These are phyloP conservation scores for Hirschioporus abietinus DNA, from an alignment of 768 basidiomycete species.

Conservation along the genomic window DNA sequence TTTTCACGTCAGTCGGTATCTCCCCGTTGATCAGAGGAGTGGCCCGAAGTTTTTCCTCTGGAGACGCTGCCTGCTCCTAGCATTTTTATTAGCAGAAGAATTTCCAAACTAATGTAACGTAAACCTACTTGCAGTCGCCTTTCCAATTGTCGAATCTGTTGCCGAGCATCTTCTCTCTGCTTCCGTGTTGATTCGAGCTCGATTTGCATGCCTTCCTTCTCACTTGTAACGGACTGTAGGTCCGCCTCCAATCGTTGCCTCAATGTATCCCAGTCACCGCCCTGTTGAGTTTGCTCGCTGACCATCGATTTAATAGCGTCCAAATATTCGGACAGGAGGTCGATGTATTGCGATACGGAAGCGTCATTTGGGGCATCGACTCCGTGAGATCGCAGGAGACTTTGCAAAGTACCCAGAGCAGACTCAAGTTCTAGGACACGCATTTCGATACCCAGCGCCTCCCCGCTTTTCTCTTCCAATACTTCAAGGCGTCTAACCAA, in stretches of 20 bases:
- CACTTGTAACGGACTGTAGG: conserved; percentile 38
- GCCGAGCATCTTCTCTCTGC: conserved; percentile 46
- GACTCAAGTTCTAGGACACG: conserved; percentile 54
- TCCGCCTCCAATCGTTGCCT: conserved; percentile 47
- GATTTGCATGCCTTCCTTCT: conserved; percentile 38
- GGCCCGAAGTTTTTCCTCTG: conserved; percentile 1
- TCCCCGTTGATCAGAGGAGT: conserved; percentile 5
- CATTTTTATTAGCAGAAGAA: conserved; percentile 1
- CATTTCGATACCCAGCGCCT: conserved; percentile 38
- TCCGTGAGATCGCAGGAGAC: conserved; percentile 50
- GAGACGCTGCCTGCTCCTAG: background rate
- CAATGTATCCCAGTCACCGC: conserved; percentile 10
- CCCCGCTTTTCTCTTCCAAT: conserved; percentile 36
- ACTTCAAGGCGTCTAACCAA: conserved; percentile 40
- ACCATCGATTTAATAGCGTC: background rate
- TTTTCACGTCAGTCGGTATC: conserved; percentile 24
- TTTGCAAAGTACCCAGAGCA: conserved; percentile 41
- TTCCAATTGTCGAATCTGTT: conserved; percentile 34
- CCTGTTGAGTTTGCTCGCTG: conserved; percentile 1
- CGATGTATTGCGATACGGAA: conserved; percentile 20
- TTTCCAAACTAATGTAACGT: conserved; percentile 3
- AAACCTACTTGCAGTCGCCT: conserved; percentile 31
- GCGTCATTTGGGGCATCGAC: conserved; percentile 38
- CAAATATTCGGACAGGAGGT: conserved; percentile 17
- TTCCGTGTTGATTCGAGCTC: conserved; percentile 51